Conservation (phyloP, 805 yeast species). For the Saccharomycopsis fermentans region DNA sequence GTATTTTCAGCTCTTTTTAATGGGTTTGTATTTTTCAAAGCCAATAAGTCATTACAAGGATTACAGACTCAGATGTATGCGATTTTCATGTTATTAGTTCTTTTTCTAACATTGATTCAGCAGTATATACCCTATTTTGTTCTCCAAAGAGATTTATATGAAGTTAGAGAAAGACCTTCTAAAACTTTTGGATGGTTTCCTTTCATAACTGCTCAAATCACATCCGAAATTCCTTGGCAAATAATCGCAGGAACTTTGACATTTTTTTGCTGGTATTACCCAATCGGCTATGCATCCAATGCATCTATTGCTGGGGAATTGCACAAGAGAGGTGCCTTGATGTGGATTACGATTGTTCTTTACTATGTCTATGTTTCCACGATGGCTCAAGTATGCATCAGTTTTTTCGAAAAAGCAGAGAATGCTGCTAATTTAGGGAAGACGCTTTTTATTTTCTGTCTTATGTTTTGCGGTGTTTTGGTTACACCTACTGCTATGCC, state of each 20-base stretch:
- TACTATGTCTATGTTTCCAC: constrained; percentile 49
- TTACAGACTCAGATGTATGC: constrained; percentile 55
- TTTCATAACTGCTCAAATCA: constrained; percentile 38
- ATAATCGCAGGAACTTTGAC: constrained; percentile 50
- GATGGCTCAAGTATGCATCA: constrained; percentile 47
- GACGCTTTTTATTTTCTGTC: constrained; percentile 47
- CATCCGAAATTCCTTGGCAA: constrained; percentile 61
- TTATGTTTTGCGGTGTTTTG: constrained; percentile 74
- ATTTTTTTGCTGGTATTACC: constrained; percentile 61
- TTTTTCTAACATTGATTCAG: constrained; percentile 43
- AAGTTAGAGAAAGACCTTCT: constrained; percentile 65
- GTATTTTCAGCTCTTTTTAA: constrained; percentile 47
- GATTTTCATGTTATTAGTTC: constrained; percentile 44
- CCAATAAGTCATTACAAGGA: constrained; percentile 52
- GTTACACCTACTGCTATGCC: constrained; percentile 45
- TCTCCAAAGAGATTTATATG: constrained; percentile 52
- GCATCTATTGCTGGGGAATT: constrained; percentile 38
- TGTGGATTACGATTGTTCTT: constrained; percentile 35
- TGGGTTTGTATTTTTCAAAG: constrained; percentile 60
- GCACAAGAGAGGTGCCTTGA: constrained; percentile 47
- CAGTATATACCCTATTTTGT: constrained; percentile 57
- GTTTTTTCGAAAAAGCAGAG: constrained; percentile 48
- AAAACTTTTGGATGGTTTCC: constrained; percentile 61
- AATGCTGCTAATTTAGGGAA: constrained; percentile 55
- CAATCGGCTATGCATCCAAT: constrained; percentile 54